Percentiles rank a stretch among this genome's conserved stretches.
Conservation (phyloP, 352 stramenopile species). For the Plasmopara halstedii region DNA sequence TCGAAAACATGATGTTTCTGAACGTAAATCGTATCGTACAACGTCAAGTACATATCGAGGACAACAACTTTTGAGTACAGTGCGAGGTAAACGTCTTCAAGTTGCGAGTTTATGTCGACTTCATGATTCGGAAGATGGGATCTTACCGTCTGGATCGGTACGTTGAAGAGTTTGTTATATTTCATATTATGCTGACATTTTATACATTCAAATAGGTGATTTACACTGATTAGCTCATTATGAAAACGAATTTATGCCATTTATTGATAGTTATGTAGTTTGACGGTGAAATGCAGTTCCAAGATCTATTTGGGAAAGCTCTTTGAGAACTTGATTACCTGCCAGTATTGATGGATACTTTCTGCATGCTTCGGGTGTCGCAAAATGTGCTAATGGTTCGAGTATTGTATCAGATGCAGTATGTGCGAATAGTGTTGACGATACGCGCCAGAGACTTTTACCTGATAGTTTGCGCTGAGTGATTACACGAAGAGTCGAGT, state of each 20-base stretch:
- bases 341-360: conserved; percentile 82
- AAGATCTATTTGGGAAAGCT: conserved; percentile 83
- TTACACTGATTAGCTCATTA: too few relatives aligned
- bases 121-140: conserved; percentile 48
- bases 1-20: conserved; percentile 54
- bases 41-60: conserved; percentile 59
- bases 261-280: too few relatives aligned
- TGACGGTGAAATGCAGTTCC: conserved; percentile 68
- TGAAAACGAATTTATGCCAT: too few relatives aligned
- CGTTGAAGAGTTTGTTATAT: too few relatives aligned
- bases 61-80: conserved; percentile 60
- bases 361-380: conserved; percentile 42
- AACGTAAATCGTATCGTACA: conserved; percentile 32
- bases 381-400: conserved; percentile 74
- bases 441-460: conserved; percentile 87
- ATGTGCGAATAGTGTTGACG: conserved; percentile 89
- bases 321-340: conserved; percentile 81
- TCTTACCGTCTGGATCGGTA: conserved; percentile 42
- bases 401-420: conserved; percentile 85
- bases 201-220: too few relatives aligned
- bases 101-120: conserved; percentile 60
- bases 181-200: too few relatives aligned
- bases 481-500: conserved; percentile 72
- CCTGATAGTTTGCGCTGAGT: conserved; percentile 50
- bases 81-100: conserved; percentile 65